Evolutionary conservation across 305 asterid species (phyloP), one percentile per base, ranked within the genome.

Genomic region (Lippia alba): DNA sequence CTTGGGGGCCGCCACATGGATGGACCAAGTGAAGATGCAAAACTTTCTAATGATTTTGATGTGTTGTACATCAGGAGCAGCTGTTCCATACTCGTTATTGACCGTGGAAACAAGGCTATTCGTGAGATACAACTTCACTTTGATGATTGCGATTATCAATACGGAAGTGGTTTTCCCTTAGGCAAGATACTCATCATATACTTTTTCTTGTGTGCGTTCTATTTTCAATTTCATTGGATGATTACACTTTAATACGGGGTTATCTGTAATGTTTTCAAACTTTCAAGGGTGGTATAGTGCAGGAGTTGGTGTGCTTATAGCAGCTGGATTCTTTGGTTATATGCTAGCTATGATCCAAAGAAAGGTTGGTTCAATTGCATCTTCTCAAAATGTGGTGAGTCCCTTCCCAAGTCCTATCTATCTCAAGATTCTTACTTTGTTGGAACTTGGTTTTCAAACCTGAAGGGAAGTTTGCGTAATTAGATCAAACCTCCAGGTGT

Each of bases 1-100:
- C 96, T 90, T 46, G 95, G 93, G 70, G 89, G 91, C 39, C 91
- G 96, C 24, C 98, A 92, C 65, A 84, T 92, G 61, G 98, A 95
- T 69, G 99, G 99, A 61, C 96, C 97, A 6, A 90, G 98, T 69
- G 96, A 91, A 82, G 98, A 92, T 74, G 97, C 98, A 19, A 92
- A 86, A 66, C 87, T 95, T 74, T 95, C 98, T 0, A 87, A 85
- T 70, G 98, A 95, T 84, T 95, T 95, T 64, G 99, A 95, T 67
- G 92, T 95, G 72, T 87, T 95, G 2, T 95, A 90, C 69, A 80
- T 87, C 36, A 96, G 99, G 78, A 95, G 99, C 79, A 92, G 98
- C 81, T 95, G 99, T 75, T 95, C 99, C 36, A 97, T 95, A 66
- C 97, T 95, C 30, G 99, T 95, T 57, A 86, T 95, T 53, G 99